Base-by-base conservation (phyloP, 305 asterid species). In the Vinca major region DNA sequence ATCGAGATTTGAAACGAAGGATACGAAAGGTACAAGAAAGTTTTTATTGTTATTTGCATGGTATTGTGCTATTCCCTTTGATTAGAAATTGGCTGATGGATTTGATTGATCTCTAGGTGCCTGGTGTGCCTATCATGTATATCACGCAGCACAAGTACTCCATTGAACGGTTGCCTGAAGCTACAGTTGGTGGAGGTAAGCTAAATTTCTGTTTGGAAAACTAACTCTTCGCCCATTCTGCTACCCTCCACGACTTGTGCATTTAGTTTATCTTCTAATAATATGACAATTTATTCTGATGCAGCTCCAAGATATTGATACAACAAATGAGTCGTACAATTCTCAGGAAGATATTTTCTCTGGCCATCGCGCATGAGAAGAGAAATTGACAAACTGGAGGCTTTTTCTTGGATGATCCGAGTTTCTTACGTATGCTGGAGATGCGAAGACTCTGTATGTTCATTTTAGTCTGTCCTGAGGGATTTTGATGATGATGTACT, bases 61-160 rank as follows among this genome's bases (percentile, higher is more conserved):
- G 55, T n/a, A 13, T 26, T 21, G 53, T 47, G 5, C 47, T 75
- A n/a, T 50, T 5, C 6, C n/a, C 1, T 12, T 26, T 19, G 71
- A 11, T 8, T 16, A 65, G 19, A 33, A 40, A 57, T 50, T 62
- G 17, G 47, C 56, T 62, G 53, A 60, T 65, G 37, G 19, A 33
- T 62, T 57, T 43, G 26, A 65, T 70, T 8, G 14, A 43, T 68
- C 63, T 45, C 54, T 84, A 94, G 99, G 62, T 94, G 56, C 97
- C 98, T 52, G 99, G 99, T 41, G 99, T 94, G 61, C 98, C 98
- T 11, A 94, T 94, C 74, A 94, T 94, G 99, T 94, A 88, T 57
- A 89, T 94, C 58, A 89, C 96, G 13, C 75, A 81, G 73, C 99
- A 83, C 71, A 73, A 77, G 75, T 93, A 89, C 72, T 89, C 97